Percentiles rank a stretch among this genome's conserved stretches.
These are phyloP conservation scores for Ottelia alismoides DNA, from an alignment of 106 monocot genomes.

Conservation along the genomic window DNA sequence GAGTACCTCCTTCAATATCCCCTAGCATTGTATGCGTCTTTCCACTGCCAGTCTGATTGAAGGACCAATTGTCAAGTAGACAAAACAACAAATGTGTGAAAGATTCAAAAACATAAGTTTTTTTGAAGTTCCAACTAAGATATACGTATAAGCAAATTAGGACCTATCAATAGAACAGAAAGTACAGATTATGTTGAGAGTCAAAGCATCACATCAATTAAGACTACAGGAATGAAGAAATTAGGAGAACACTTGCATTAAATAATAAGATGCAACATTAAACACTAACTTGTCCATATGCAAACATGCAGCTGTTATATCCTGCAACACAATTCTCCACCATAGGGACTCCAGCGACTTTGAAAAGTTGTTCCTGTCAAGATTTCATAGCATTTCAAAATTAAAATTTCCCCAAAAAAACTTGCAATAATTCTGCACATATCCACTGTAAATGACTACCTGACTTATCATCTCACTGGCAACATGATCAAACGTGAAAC, in stretches of 20 bases:
- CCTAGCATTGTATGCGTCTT: constrained; percentile 97
- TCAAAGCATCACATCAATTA: background rate
- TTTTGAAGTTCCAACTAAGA: background rate
- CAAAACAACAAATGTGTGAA: background rate
- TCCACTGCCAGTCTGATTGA: constrained; percentile 88
- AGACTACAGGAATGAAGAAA: background rate
- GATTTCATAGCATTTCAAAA: too few species aligned
- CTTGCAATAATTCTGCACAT: too few species aligned
- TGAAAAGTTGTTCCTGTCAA: constrained; percentile 69
- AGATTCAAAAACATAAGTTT: background rate
- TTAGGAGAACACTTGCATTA: background rate
- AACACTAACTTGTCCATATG: constrained; percentile 79
- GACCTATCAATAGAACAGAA: too few species aligned
- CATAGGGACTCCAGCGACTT: constrained; percentile 91
- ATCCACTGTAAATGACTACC: too few species aligned
- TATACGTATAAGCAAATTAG: background rate
- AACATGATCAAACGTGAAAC: constrained; percentile 92
- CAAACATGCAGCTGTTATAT: constrained; percentile 98
- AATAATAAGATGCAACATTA: background rate
- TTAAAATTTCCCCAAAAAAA: background rate
- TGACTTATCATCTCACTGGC: constrained; percentile 81
- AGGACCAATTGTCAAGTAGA: background rate
- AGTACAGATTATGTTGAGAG: background rate
- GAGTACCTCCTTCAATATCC: constrained; percentile 78
- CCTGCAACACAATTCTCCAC: constrained; percentile 90